A percentile compares a stretch with the other conserved stretches of the same genome.
These are phyloP conservation scores for Sordariomycetes sp. DNA, from an alignment of 2,329 filamentous ascomycete genomes.

Conservation along the genomic window DNA sequence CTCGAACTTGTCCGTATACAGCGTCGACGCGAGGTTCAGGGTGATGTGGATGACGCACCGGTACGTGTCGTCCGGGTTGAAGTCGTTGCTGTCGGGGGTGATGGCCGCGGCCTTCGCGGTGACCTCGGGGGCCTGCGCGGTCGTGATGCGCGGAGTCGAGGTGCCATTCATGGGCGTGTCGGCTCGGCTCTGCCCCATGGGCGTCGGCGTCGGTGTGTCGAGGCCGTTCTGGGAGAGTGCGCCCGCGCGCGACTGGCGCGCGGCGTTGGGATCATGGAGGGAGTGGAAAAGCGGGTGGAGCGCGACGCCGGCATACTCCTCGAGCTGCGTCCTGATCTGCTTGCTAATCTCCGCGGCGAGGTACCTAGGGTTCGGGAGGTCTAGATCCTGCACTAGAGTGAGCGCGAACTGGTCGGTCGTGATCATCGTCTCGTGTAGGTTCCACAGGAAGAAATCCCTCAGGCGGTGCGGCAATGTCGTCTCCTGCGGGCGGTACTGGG, in stretches of 20 bases:
- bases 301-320: conserved; percentile 91
- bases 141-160: conserved; percentile 36
- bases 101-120: conserved; percentile 60
- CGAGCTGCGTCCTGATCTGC: conserved; percentile 88
- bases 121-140: conserved; percentile 36
- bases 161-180: conserved; percentile 11
- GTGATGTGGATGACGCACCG: conserved; percentile 85
- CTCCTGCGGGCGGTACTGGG: conserved; percentile 72
- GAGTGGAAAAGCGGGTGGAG: conserved; percentile 71
- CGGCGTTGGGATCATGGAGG: conserved; percentile 9
- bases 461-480: conserved; percentile 75
- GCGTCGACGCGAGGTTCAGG: conserved; percentile 80
- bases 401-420: conserved; percentile 96
- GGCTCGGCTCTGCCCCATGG: conserved; percentile 30
- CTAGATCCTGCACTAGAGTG: conserved; percentile 81
- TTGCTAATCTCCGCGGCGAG: conserved; percentile 77
- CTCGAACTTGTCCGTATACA: conserved; percentile 96
- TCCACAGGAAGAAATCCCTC: conserved; percentile 96
- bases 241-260: not conserved
- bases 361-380: conserved; percentile 64
- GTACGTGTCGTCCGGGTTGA: conserved; percentile 89
- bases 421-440: conserved; percentile 84
- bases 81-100: conserved; percentile 55
- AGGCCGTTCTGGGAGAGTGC: not conserved
- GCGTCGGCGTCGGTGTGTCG: conserved; percentile 13